phyloP scores from a whole-genome alignment of 2,329 filamentous ascomycete genomes.

The Fusarium nygamai region DNA sequence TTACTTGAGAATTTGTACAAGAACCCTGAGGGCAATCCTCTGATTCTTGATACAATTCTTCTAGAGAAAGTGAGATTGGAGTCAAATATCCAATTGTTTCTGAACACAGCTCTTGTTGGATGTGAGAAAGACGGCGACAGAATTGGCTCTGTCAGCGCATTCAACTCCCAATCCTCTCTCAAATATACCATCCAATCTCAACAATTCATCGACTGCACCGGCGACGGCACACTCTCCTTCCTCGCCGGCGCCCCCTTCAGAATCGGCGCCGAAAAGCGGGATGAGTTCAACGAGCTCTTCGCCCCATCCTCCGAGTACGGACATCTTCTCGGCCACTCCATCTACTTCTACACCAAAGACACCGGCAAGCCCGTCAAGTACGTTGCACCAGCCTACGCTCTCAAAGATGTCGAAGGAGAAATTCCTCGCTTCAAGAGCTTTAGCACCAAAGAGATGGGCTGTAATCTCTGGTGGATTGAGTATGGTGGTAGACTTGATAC shows the following conservation, averaged over 20 bases:
- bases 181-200: slow-evolving; percentile 5
- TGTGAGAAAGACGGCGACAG: not conserved
- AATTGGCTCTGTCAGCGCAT: not conserved
- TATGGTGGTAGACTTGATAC: slow-evolving; percentile 20
- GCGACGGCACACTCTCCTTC: slow-evolving; percentile 16
- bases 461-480: slow-evolving; percentile 22
- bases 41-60: slow-evolving; percentile 10
- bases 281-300: slow-evolving; percentile 12
- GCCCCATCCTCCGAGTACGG: slow-evolving; percentile 15
- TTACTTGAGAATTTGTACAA: slow-evolving; percentile 11
- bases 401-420: slow-evolving; percentile 3
- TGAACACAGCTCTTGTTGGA: not conserved
- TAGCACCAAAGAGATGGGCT: slow-evolving; percentile 13
- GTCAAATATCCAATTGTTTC: not conserved
- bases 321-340: slow-evolving; percentile 13
- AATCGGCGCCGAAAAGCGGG: slow-evolving; percentile 14
- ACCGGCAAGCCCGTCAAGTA: slow-evolving; percentile 9
- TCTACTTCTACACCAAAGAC: slow-evolving; percentile 22
- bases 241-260: slow-evolving; percentile 8
- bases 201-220: slow-evolving; percentile 17
- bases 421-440: slow-evolving; percentile 20
- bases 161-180: slow-evolving; percentile 3
- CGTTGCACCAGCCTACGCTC: slow-evolving; percentile 3
- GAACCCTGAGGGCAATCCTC: slow-evolving; percentile 1
- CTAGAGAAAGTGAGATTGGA: slow-evolving; percentile 7